Percentiles rank a stretch among this genome's conserved stretches.
Conservation (phyloP, 2,329 filamentous ascomycete species). For the Calycina herbarum region DNA sequence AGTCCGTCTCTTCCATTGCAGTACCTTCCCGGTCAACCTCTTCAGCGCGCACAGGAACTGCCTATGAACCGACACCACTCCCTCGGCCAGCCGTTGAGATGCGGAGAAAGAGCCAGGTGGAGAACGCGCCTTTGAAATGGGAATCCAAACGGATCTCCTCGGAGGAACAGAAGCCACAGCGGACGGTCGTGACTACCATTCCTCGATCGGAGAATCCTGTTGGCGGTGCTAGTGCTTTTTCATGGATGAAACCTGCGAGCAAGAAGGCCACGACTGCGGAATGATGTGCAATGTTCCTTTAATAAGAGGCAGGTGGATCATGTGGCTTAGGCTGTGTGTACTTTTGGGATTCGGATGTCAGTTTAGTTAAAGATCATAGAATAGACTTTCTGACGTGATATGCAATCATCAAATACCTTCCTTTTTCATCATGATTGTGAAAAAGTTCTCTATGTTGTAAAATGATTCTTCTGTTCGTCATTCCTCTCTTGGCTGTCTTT, state of each 20-base stretch:
- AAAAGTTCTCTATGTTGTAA: too few species aligned
- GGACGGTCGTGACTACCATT: conserved; percentile 33
- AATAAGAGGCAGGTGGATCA: neutral
- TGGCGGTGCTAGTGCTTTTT: conserved; percentile 89
- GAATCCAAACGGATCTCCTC: conserved; percentile 51
- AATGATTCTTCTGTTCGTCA: too few species aligned
- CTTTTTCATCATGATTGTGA: too few species aligned
- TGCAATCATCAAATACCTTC: too few species aligned
- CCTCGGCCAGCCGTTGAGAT: conserved; percentile 48
- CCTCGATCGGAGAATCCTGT: conserved; percentile 75
- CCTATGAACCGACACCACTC: conserved; percentile 51
- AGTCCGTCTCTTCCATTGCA: conserved; percentile 54
- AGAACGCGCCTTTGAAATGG: conserved; percentile 44
- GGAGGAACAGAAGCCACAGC: conserved; percentile 36
- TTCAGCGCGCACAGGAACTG: conserved; percentile 49
- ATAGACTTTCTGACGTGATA: too few species aligned
- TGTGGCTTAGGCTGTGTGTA: neutral
- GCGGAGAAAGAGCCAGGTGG: conserved; percentile 55
- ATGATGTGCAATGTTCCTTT: conserved; percentile 1
- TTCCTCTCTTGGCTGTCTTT: too few species aligned
- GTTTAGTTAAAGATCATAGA: too few species aligned
- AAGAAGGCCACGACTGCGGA: conserved; percentile 36
- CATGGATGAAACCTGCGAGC: conserved; percentile 74
- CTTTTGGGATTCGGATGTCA: too few species aligned
- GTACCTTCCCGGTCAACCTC: conserved; percentile 40